Base-by-base conservation (phyloP, 768 basidiomycete species). In the Lentinus brumalis region DNA sequence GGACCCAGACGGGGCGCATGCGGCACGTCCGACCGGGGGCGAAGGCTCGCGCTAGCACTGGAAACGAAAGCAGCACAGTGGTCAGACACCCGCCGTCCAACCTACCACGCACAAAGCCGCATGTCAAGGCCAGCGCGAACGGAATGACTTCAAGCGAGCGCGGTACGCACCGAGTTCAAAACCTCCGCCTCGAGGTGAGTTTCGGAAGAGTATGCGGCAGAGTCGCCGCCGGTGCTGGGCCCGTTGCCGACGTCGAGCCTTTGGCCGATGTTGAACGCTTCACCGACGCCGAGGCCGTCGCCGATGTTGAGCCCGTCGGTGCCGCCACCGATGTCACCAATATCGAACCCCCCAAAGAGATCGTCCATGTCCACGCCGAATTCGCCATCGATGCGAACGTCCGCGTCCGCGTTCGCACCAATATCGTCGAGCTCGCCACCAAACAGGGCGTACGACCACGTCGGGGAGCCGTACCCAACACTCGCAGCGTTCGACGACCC, bases 401-500 rank as follows among this genome's bases (percentile, higher is more conserved):
- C 51, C 7, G 41, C 56, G 11, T 53, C 51, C 7, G 41, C 56
- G 18, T 57, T 53, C 16, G n/a, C 46, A 30, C 55, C 50, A 3
- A 4, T 39, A 4, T 59, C 32, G 2, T 30, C 52, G 7, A 40
- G 59, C 12, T 58, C 60, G 18, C 39, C 30, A 12, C 62, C 65
- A 35, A 64, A 63, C 4, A 64, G 53, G 21, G 53, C 50, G 8
- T 56, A 53, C 1, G 50, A 53, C 60, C 60, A 58, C 1, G 44
- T 50, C 16, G 62, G 49, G 15, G 56, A 53, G 16, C 15, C 32
- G 12, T 18, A 16, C 4, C 30, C 56, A 4, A 30, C 35, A 16
- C 50, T 50, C 26, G 53, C 53, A 32, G 44, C 52, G 35, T 44
- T 58, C 7, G 51, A n/a, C 8, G 61, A 50, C 4, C 39, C 26